Evolutionary conservation across 371 early-diverging fungal genomes (phyloP), one percentile per base, ranked within the genome.

Genomic region (Mortierella sp.): DNA sequence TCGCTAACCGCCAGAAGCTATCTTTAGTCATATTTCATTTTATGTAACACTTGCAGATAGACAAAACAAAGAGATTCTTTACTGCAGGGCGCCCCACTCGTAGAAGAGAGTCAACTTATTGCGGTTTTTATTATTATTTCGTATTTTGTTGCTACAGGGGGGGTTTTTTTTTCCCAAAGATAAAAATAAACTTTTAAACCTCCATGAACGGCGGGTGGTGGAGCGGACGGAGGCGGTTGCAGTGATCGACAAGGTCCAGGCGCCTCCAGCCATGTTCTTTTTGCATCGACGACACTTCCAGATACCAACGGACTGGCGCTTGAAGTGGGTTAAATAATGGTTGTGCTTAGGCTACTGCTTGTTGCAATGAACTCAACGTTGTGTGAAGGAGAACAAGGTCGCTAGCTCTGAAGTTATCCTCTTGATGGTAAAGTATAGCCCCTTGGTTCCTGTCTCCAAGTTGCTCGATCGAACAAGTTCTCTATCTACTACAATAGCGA

Each of bases 231-330:
- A 93, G 77, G 94, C 91, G 73, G 98, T 97, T 76, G 95, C 93
- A 79, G 96, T 94, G 83, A 98, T 98, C 65, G 92, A 93, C 77
- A 98, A 93, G 66, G 96, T 95, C 96, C 97, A 99, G 79, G 99
- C 99, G 86, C 99, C 99, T 84, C 99, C 99, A 79, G 99, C 99
- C 87, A 99, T 88, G 84, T 88, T 88, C 92, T 98, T 96, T 84
- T 91, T 92, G 93, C 99, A 99, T 69, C 95, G 96, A 87, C 92
- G 93, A 93, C 99, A 99, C 89, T 96, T 93, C 99, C 99, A 99
- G 93, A 99, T 99, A 85, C 99, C 99, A 83, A 99, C 99, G 69
- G 97, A 94, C 69, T 91, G 86, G 87, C 99, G 96, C 92, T 96
- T 97, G 75, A 99, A 98, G 77, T 20, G 6, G 22, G 40, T 30